A percentile compares a stretch with the other conserved stretches of the same genome.
Evolutionary conservation across 805 yeast genomes (phyloP).

Genomic region (Kluyveromyces nonfermentans): DNA sequence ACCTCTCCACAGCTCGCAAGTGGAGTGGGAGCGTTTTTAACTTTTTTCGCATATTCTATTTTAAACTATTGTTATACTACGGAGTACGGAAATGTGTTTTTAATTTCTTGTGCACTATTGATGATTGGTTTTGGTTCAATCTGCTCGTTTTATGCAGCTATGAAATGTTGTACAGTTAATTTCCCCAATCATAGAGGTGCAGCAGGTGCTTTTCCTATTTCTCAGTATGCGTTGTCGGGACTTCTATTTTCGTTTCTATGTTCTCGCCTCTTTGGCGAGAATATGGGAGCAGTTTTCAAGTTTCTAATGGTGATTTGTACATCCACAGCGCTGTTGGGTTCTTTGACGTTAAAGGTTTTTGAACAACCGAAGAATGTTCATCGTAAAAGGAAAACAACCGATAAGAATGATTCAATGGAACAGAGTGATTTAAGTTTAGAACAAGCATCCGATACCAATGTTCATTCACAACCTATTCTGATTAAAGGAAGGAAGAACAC

Average conservation of each 20-base stretch:
- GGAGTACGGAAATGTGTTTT: slow-evolving; percentile 30
- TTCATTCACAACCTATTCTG: background rate
- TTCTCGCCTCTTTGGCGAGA: slow-evolving; percentile 40
- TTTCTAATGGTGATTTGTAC: slow-evolving; percentile 47
- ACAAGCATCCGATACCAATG: background rate
- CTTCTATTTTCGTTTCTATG: slow-evolving; percentile 51
- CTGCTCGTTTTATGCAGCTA: slow-evolving; percentile 48
- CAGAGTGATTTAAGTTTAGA: background rate
- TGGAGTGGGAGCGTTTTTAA: slow-evolving; percentile 44
- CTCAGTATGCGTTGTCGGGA: slow-evolving; percentile 65
- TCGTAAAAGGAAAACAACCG: too few species aligned
- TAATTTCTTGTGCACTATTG: slow-evolving; percentile 41
- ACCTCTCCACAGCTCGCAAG: slow-evolving; percentile 48
- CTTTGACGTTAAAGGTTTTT: slow-evolving; percentile 21
- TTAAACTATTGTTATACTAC: slow-evolving; percentile 40
- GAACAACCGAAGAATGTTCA: background rate
- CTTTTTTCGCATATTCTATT: slow-evolving; percentile 45
- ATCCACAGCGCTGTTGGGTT: slow-evolving; percentile 25
- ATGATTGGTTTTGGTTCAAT: slow-evolving; percentile 60
- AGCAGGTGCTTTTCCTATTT: slow-evolving; percentile 60
- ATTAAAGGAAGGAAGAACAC: background rate
- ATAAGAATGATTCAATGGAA: background rate
- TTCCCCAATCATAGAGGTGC: slow-evolving; percentile 64
- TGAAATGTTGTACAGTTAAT: slow-evolving; percentile 41
- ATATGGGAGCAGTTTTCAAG: slow-evolving; percentile 45